A percentile compares a stretch with the other conserved stretches of the same genome.
Conservation (phyloP, 129 eudicot species). For the Flaveria robusta region DNA sequence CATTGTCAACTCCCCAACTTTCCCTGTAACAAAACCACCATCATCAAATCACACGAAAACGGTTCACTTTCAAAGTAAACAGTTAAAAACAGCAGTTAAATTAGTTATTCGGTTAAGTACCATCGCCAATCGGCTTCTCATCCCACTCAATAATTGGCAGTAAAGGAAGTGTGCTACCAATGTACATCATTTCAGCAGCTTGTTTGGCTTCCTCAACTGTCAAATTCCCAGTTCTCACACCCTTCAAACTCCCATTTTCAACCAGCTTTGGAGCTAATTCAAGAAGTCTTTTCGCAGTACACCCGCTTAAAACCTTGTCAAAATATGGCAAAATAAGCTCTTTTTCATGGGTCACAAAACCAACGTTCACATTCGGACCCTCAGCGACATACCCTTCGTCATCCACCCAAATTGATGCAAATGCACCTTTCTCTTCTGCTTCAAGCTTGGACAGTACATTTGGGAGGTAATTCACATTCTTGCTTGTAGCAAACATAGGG, state of each 20-base stretch:
- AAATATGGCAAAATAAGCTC: slow-evolving; percentile 82
- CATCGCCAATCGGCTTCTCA: slow-evolving; percentile 85
- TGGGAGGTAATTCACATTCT: slow-evolving; percentile 93
- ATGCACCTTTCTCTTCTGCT: slow-evolving; percentile 84
- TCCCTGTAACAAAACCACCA: slow-evolving; percentile 45
- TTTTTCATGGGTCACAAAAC: slow-evolving; percentile 62
- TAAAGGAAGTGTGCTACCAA: slow-evolving; percentile 87
- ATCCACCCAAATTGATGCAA: slow-evolving; percentile 86
- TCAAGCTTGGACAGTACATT: slow-evolving; percentile 78
- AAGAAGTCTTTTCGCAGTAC: slow-evolving; percentile 81
- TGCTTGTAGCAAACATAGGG: slow-evolving; percentile 80
- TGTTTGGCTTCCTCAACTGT: slow-evolving; percentile 65
- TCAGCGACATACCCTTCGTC: slow-evolving; percentile 80
- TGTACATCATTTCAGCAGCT: slow-evolving; percentile 87
- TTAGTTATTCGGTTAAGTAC: slow-evolving; percentile 34
- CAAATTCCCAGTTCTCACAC: slow-evolving; percentile 58
- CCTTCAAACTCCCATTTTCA: slow-evolving; percentile 60
- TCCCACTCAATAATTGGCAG: slow-evolving; percentile 80
- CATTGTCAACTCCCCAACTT: slow-evolving; percentile 83
- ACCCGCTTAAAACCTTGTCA: slow-evolving; percentile 83
- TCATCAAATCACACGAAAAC: slow-evolving; percentile 6
- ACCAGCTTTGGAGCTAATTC: slow-evolving; percentile 73
- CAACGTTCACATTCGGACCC: slow-evolving; percentile 94
- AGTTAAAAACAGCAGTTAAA: neutral
- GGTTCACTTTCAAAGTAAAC: neutral